These are phyloP conservation scores for Leptosphaerulina australis DNA, from an alignment of 2,329 filamentous ascomycete species.

Conservation along the genomic window DNA sequence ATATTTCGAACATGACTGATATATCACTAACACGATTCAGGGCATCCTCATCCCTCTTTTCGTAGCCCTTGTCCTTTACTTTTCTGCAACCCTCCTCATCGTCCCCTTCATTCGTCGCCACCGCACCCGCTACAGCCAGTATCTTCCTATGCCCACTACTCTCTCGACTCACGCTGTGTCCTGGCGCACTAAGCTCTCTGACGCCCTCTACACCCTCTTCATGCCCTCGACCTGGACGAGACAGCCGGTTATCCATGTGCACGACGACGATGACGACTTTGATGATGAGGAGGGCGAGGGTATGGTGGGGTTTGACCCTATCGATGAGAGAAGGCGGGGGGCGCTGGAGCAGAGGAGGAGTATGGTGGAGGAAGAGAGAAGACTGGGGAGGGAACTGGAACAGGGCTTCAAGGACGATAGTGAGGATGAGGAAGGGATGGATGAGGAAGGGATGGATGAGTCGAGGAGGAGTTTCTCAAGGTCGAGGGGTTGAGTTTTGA, in stretches of 20 bases:
- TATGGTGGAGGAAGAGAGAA: conserved; percentile 58
- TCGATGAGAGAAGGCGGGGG: conserved; percentile 46
- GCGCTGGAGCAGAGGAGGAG: conserved; percentile 49
- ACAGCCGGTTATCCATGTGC: conserved; percentile 34
- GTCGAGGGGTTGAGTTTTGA: background rate
- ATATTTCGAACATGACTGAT: background rate
- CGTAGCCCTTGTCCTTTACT: conserved; percentile 52
- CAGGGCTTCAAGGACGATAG: conserved; percentile 77
- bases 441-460: conserved; percentile 32
- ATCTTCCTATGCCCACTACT: conserved; percentile 48
- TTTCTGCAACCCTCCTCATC: conserved; percentile 49
- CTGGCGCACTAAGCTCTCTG: conserved; percentile 45
- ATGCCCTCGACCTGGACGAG: conserved; percentile 40
- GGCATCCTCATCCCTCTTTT: conserved; percentile 54
- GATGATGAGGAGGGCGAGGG: conserved; percentile 55
- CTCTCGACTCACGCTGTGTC: conserved; percentile 24
- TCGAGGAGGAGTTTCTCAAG: conserved; percentile 19
- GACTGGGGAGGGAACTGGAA: conserved; percentile 80
- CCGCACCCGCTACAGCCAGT: conserved; percentile 53
- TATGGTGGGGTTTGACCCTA: conserved; percentile 54
- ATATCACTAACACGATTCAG: conserved; percentile 36
- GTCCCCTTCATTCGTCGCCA: conserved; percentile 54
- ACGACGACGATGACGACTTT: conserved; percentile 50
- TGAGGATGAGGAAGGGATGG: conserved; percentile 60
- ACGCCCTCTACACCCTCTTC: conserved; percentile 44